These are phyloP conservation scores for Kodamaea sagamina DNA, from an alignment of 805 yeast genomes.

Conservation along the genomic window DNA sequence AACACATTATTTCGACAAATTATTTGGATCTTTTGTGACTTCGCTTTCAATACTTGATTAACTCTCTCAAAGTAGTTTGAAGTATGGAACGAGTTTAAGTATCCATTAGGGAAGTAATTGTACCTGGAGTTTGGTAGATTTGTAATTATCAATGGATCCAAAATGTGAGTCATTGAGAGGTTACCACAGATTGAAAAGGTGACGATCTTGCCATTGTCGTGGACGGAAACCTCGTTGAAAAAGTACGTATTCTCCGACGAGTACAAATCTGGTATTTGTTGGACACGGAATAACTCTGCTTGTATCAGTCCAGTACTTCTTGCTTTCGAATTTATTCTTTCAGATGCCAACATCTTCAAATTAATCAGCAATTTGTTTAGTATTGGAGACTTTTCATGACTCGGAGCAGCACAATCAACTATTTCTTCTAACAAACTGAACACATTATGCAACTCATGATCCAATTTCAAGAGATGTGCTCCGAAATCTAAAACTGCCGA, in stretches of 20 bases:
- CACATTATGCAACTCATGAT: not conserved
- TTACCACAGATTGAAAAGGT: constrained; percentile 27
- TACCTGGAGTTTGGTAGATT: constrained; percentile 10
- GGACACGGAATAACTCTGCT: constrained; percentile 15
- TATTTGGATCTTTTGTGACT: constrained; percentile 18
- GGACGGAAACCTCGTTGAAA: constrained; percentile 25
- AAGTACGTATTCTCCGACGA: constrained; percentile 21
- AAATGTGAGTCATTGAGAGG: constrained; percentile 22
- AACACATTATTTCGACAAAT: constrained; percentile 20
- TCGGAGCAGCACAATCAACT: no score
- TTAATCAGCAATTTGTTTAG: no score
- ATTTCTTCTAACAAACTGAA: no score
- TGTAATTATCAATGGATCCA: constrained; percentile 24
- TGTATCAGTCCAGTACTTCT: not conserved
- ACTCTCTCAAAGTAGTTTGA: constrained; percentile 19
- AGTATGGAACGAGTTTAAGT: constrained; percentile 21
- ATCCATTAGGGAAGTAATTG: constrained; percentile 22
- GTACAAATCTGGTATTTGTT: constrained; percentile 13
- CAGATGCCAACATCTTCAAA: no score
- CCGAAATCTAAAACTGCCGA: constrained; percentile 13
- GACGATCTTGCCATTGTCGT: constrained; percentile 16
- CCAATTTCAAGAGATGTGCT: not conserved
- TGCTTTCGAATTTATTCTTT: not conserved
- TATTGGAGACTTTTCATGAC: no score
- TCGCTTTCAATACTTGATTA: constrained; percentile 16